These are phyloP conservation scores for Globisporangium barbulae DNA, from an alignment of 352 stramenopile species.

Conservation along the genomic window DNA sequence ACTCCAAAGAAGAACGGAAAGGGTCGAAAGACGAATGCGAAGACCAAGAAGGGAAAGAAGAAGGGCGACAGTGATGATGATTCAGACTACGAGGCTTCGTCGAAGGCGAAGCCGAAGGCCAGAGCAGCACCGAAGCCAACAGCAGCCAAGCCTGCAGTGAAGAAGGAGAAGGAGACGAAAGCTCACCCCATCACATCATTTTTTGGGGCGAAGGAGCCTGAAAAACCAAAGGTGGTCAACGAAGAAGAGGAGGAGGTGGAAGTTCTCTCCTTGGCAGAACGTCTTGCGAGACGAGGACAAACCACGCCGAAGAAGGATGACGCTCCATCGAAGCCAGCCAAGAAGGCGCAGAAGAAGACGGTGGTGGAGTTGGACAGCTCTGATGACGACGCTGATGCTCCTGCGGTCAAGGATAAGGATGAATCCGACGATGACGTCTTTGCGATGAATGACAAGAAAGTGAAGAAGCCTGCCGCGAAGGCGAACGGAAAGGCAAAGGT, in stretches of 20 bases:
- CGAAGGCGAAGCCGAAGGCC: slow-evolving; percentile 42
- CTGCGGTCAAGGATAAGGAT: slow-evolving; percentile 7
- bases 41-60: slow-evolving; percentile 49
- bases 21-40: slow-evolving; percentile 37
- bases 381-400: slow-evolving; percentile 30
- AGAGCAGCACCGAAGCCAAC: slow-evolving; percentile 25
- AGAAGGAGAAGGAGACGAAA: slow-evolving; percentile 24
- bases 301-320: slow-evolving; percentile 41
- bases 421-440: slow-evolving; percentile 64
- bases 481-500: slow-evolving; percentile 24
- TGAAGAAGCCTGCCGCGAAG: slow-evolving; percentile 40
- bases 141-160: slow-evolving; percentile 19
- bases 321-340: slow-evolving; percentile 23
- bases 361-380: slow-evolving; percentile 46
- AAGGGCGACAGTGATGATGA: slow-evolving; percentile 43
- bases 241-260: slow-evolving; percentile 62
- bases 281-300: slow-evolving; percentile 52
- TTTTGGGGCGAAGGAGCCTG: slow-evolving; percentile 37
- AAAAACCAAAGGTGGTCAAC: slow-evolving; percentile 19
- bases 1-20: slow-evolving; percentile 51
- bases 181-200: slow-evolving; percentile 40
- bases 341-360: slow-evolving; percentile 16
- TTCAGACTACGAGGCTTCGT: slow-evolving; percentile 57
- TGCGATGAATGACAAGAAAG: slow-evolving; percentile 36
- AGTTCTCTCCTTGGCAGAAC: slow-evolving; percentile 69